phyloP scores from a whole-genome alignment of 1,139 yeast species.

The Pichia sp. region DNA sequence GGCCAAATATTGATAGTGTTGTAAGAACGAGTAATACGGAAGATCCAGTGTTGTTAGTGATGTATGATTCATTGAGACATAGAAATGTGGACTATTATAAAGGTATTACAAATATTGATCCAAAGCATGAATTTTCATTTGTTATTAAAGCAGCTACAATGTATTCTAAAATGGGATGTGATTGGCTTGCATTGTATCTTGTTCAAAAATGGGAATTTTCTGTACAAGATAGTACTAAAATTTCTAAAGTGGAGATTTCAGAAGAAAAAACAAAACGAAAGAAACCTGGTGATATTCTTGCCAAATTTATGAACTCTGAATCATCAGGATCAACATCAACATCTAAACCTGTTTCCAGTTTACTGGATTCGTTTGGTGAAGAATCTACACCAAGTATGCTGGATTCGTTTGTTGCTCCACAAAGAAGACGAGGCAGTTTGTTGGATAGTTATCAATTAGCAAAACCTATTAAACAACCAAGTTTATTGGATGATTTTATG shows the following conservation, averaged over 20 bases:
- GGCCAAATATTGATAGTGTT: slow-evolving; percentile 35
- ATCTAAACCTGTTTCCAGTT: background rate
- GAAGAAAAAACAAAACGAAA: slow-evolving; percentile 3
- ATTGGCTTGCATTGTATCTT: slow-evolving; percentile 59
- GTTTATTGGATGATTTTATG: slow-evolving; percentile 1
- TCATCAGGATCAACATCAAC: background rate
- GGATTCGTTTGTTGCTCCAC: slow-evolving; percentile 1
- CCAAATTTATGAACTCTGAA: slow-evolving; percentile 12
- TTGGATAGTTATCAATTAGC: slow-evolving; percentile 1
- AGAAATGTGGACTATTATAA: slow-evolving; percentile 42
- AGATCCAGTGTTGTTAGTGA: slow-evolving; percentile 72
- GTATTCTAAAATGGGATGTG: slow-evolving; percentile 89
- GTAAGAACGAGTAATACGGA: slow-evolving; percentile 35
- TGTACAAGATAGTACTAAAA: background rate
- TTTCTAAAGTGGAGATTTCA: too few species aligned
- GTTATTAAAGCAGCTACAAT: slow-evolving; percentile 59
- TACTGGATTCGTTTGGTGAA: slow-evolving; percentile 1
- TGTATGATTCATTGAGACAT: slow-evolving; percentile 57
- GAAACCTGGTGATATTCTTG: slow-evolving; percentile 18
- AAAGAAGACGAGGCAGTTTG: background rate
- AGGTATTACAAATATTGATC: slow-evolving; percentile 44
- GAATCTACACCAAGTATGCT: background rate
- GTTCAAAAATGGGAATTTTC: slow-evolving; percentile 66
- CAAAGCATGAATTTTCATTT: slow-evolving; percentile 51
- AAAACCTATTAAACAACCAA: too few species aligned